Evolutionary conservation across 179 eudicot genomes (phyloP).

Genomic region (Nepenthes alata): DNA sequence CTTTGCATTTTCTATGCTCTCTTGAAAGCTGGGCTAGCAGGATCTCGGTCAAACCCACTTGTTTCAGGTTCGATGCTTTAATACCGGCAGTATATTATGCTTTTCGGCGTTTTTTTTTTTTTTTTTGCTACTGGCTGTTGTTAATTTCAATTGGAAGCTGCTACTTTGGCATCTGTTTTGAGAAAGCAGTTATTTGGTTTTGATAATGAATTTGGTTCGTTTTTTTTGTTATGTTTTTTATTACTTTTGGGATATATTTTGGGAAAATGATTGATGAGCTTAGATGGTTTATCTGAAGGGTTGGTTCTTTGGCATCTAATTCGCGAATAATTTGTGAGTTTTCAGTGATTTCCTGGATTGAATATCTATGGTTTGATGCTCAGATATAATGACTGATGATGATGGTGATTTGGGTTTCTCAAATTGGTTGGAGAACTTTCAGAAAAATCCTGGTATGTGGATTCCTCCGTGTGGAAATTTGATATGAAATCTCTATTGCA

Average conservation of each 20-base stretch:
- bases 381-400: slow-evolving; percentile 49
- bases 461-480: neutral
- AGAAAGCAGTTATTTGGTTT: too few relatives aligned
- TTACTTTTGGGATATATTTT: too few relatives aligned
- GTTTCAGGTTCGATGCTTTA: slow-evolving; percentile 29
- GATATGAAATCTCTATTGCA: too few relatives aligned
- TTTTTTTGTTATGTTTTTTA: too few relatives aligned
- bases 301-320: neutral
- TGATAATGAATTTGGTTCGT: too few relatives aligned
- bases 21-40: slow-evolving; percentile 81
- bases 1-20: slow-evolving; percentile 78
- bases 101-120: too few relatives aligned
- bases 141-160: too few relatives aligned
- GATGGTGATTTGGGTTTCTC: slow-evolving; percentile 65
- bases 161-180: neutral
- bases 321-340: neutral
- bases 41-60: slow-evolving; percentile 67
- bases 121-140: too few relatives aligned
- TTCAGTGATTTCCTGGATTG: neutral
- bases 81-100: too few relatives aligned
- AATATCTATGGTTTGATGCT: neutral
- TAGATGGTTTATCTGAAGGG: too few relatives aligned
- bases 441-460: slow-evolving; percentile 61
- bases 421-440: slow-evolving; percentile 61
- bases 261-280: neutral